These are phyloP conservation scores for Ilex aquifolium DNA, from an alignment of 257 asterid species.

Conservation along the genomic window DNA sequence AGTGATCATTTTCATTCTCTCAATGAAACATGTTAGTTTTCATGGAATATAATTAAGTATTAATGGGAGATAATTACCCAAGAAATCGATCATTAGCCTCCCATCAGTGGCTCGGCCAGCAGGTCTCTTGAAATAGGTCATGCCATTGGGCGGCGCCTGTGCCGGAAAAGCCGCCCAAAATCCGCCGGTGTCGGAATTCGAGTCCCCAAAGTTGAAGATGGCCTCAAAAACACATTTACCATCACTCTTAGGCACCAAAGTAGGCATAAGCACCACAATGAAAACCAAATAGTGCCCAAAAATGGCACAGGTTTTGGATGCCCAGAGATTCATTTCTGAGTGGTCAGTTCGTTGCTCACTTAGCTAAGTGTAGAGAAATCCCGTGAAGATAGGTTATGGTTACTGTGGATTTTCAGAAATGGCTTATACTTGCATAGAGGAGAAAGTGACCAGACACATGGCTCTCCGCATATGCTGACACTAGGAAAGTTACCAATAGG, in stretches of 20 bases:
- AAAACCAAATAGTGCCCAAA: conserved; percentile 13
- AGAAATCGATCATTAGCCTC: conserved; percentile 64
- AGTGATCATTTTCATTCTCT: too few relatives aligned
- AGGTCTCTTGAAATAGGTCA: conserved; percentile 74
- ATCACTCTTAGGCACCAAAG: conserved; percentile 14
- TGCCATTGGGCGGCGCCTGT: conserved; percentile 53
- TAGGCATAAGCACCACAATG: conserved; percentile 20
- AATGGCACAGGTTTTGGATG: too few relatives aligned
- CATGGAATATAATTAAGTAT: too few relatives aligned
- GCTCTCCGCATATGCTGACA: neutral
- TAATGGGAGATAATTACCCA: conserved; percentile 37
- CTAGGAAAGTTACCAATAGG: neutral
- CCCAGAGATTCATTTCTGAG: conserved; percentile 3
- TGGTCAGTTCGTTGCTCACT: conserved; percentile 16
- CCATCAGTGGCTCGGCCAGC: conserved; percentile 85
- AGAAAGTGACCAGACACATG: neutral
- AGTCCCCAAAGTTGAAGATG: conserved; percentile 77
- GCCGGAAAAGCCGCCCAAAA: conserved; percentile 80
- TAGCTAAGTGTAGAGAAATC: neutral
- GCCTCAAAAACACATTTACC: conserved; percentile 53
- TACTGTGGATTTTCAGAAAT: neutral
- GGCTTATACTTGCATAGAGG: neutral
- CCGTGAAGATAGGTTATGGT: neutral
- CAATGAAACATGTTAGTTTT: too few relatives aligned
- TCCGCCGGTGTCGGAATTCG: conserved; percentile 76